phyloP scores from a whole-genome alignment of 2,329 filamentous ascomycete species.

The Aspergillus costaricaensis region DNA sequence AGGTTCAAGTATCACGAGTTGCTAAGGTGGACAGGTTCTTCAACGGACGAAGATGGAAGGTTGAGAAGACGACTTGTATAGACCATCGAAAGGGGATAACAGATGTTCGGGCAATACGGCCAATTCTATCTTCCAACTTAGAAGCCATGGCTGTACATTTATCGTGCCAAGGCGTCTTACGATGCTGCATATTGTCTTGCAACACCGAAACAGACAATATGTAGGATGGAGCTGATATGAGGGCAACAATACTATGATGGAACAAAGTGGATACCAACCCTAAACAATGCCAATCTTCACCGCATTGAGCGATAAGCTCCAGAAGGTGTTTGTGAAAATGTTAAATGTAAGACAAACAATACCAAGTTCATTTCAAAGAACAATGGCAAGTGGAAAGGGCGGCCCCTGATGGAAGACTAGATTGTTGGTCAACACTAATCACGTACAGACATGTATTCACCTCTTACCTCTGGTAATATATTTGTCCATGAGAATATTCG shows the following conservation, averaged over 20 bases:
- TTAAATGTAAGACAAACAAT: constrained; percentile 17
- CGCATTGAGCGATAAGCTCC: background rate
- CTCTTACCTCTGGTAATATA: background rate
- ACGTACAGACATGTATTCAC: background rate
- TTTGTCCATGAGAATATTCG: background rate
- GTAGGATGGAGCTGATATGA: background rate
- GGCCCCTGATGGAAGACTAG: background rate
- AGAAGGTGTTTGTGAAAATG: background rate
- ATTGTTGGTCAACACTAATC: background rate
- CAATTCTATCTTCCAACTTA: background rate
- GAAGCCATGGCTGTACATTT: background rate
- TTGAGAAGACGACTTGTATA: constrained; percentile 16
- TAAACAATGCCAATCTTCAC: constrained; percentile 13
- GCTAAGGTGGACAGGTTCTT: background rate
- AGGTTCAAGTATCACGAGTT: background rate
- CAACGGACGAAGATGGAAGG: background rate
- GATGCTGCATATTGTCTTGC: constrained; percentile 12
- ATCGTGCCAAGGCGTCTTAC: constrained; percentile 10
- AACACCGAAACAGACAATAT: constrained; percentile 36
- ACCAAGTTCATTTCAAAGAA: constrained; percentile 1
- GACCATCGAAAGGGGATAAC: constrained; percentile 2
- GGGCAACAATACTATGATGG: constrained; percentile 15
- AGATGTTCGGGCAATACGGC: background rate
- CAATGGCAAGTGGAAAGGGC: constrained; percentile 9
- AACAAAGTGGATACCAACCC: background rate